Conservation (phyloP, 164 flowering plant genomes). For the Buxus sempervirens region DNA sequence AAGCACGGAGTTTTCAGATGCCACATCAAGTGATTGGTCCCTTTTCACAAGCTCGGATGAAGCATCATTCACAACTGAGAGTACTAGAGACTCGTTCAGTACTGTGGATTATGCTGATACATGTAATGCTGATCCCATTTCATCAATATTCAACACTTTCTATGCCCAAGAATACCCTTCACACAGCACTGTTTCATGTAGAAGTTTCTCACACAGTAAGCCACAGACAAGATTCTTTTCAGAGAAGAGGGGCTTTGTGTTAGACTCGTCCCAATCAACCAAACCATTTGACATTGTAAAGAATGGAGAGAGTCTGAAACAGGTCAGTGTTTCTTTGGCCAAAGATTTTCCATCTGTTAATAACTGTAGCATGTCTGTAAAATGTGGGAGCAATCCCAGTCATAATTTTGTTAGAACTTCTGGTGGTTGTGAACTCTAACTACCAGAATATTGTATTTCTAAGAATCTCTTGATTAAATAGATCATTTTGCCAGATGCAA, state of each 20-base stretch:
- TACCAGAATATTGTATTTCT: slow-evolving; percentile 14
- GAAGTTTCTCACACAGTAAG: slow-evolving; percentile 34
- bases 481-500: slow-evolving; percentile 17
- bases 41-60: slow-evolving; percentile 85
- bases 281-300: slow-evolving; percentile 23
- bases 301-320: slow-evolving; percentile 20
- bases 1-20: slow-evolving; percentile 55
- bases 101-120: slow-evolving; percentile 53
- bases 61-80: slow-evolving; percentile 86
- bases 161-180: slow-evolving; percentile 37
- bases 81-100: slow-evolving; percentile 79
- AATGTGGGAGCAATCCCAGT: slow-evolving; percentile 31
- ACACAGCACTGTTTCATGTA: slow-evolving; percentile 41
- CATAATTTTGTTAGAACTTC: slow-evolving; percentile 28
- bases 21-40: slow-evolving; percentile 82
- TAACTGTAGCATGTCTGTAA: slow-evolving; percentile 28
- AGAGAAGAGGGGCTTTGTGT: slow-evolving; percentile 40
- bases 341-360: slow-evolving; percentile 16
- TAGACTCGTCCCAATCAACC: slow-evolving; percentile 32
- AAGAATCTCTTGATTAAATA: slow-evolving; percentile 11
- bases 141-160: slow-evolving; percentile 43
- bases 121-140: slow-evolving; percentile 40
- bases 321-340: slow-evolving; percentile 20
- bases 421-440: slow-evolving; percentile 26
- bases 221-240: slow-evolving; percentile 39